Conservation (phyloP, 768 basidiomycete species). For the Boletus patriciae region DNA sequence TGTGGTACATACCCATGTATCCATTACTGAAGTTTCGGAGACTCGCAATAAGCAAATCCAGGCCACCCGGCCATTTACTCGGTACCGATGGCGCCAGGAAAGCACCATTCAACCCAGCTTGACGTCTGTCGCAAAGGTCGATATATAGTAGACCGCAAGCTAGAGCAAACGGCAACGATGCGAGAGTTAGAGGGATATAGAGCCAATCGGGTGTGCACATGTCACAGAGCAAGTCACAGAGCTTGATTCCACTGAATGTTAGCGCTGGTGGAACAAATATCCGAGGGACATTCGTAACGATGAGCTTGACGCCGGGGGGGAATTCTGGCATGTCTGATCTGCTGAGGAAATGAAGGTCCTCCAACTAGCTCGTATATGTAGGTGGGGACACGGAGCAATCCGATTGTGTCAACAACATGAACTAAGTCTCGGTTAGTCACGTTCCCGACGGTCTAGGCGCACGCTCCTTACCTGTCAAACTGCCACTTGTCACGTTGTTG, state of each 20-base stretch:
- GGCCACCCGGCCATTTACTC: constrained; percentile 36
- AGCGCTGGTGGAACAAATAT: constrained; percentile 16
- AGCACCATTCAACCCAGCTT: constrained; percentile 24
- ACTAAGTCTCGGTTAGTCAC: too few species aligned
- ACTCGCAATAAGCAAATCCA: constrained; percentile 34
- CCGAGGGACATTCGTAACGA: constrained; percentile 23
- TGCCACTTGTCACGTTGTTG: too few species aligned
- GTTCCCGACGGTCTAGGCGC: too few species aligned
- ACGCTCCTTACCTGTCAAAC: too few species aligned
- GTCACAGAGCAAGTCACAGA: constrained; percentile 5
- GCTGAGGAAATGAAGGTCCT: background rate
- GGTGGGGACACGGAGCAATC: too few species aligned
- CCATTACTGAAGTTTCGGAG: constrained; percentile 21
- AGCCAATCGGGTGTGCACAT: constrained; percentile 12
- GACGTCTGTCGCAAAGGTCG: constrained; percentile 5
- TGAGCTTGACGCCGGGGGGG: constrained; percentile 32
- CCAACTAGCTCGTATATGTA: too few species aligned
- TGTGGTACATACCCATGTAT: constrained; percentile 26
- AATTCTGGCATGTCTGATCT: constrained; percentile 24
- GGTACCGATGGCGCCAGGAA: constrained; percentile 32
- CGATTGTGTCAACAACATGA: too few species aligned
- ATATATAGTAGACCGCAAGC: constrained; percentile 8
- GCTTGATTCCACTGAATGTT: constrained; percentile 6
- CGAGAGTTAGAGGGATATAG: constrained; percentile 7
- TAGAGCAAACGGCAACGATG: constrained; percentile 24